Evolutionary conservation across 1,284 basidiomycete species (phyloP).

Genomic region (Leucoagaricus sp.): DNA sequence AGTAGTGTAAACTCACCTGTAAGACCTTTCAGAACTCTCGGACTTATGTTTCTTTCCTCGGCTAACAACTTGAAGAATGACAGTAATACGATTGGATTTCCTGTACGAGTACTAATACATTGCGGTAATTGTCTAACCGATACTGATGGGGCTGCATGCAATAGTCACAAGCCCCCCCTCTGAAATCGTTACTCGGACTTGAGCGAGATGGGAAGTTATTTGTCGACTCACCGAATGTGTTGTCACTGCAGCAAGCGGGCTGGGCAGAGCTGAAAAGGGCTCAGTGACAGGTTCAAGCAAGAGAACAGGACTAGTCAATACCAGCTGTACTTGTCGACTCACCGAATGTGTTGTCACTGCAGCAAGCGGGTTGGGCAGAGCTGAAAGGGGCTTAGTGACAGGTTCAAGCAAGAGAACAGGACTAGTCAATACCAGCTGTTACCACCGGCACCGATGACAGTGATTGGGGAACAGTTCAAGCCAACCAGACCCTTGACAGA

Average conservation of each 20-base stretch:
- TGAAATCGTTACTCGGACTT: neutral
- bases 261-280: neutral
- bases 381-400: neutral
- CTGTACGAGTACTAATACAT: too few species aligned
- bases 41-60: too few species aligned
- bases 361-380: slow-evolving; percentile 2
- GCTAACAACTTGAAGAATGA: too few species aligned
- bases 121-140: too few species aligned
- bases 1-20: too few species aligned
- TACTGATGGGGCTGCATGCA: slow-evolving; percentile 20
- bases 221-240: neutral
- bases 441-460: slow-evolving; percentile 14
- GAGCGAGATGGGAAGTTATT: neutral
- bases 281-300: too few species aligned
- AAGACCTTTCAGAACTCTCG: too few species aligned
- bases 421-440: slow-evolving; percentile 19
- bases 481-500: slow-evolving; percentile 16
- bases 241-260: neutral
- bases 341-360: neutral
- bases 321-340: neutral
- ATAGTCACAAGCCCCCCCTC: slow-evolving; percentile 19
- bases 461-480: slow-evolving; percentile 17
- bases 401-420: too few species aligned
- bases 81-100: too few species aligned
- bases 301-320: neutral